Evolutionary conservation across 139 green algal genomes (phyloP).

Genomic region (Axilococcus clingmanii): DNA sequence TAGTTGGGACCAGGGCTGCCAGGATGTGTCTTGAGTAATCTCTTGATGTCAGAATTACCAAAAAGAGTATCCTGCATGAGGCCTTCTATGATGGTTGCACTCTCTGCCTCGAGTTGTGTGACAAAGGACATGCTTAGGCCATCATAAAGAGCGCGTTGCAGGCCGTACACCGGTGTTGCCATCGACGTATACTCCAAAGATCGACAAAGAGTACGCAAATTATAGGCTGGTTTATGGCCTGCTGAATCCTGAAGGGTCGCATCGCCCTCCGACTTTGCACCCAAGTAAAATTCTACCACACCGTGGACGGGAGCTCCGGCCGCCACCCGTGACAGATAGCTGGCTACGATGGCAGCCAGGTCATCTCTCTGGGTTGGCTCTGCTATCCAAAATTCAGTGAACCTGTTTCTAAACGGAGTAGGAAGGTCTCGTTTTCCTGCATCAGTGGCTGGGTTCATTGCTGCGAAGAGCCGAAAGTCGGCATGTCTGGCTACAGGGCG

Average conservation of each 20-base stretch:
- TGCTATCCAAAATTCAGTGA: slow-evolving; percentile 90
- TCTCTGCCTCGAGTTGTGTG: slow-evolving; percentile 62
- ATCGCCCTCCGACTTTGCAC: slow-evolving; percentile 63
- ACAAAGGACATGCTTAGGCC: slow-evolving; percentile 90
- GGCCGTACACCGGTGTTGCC: slow-evolving; percentile 68
- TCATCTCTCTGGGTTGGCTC: slow-evolving; percentile 74
- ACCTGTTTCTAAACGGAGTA: slow-evolving; percentile 68
- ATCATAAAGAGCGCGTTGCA: slow-evolving; percentile 83
- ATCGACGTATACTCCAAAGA: slow-evolving; percentile 76
- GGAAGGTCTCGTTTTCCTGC: slow-evolving; percentile 93
- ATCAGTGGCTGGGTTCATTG: slow-evolving; percentile 98
- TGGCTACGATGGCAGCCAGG: slow-evolving; percentile 61
- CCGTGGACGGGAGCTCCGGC: slow-evolving; percentile 49
- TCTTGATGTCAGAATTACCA: slow-evolving; percentile 25
- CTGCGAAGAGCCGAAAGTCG: slow-evolving; percentile 85
- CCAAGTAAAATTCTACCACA: slow-evolving; percentile 91
- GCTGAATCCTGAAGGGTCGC: slow-evolving; percentile 67
- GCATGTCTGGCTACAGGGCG: slow-evolving; percentile 63
- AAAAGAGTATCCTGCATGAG: slow-evolving; percentile 62
- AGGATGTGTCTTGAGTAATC: slow-evolving; percentile 33
- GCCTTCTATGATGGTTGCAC: slow-evolving; percentile 41
- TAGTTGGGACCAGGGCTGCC: slow-evolving; percentile 27
- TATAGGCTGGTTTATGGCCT: slow-evolving; percentile 80
- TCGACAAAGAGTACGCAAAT: slow-evolving; percentile 84
- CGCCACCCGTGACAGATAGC: slow-evolving; percentile 53